These are phyloP conservation scores for Petunia secreta DNA, from an alignment of 257 asterid genomes.

Conservation along the genomic window DNA sequence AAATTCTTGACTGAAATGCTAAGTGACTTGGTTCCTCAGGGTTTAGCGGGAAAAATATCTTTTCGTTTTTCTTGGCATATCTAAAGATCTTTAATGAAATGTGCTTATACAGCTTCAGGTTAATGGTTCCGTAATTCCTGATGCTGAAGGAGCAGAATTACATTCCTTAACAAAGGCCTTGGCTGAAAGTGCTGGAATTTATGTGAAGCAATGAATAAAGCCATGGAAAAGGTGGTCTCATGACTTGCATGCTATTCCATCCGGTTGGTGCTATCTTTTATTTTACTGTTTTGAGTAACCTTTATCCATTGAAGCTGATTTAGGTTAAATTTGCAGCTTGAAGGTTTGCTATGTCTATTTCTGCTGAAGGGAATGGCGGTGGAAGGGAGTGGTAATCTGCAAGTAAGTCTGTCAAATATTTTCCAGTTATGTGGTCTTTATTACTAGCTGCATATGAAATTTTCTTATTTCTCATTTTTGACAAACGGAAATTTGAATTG, in stretches of 20 bases:
- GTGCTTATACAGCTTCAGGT: constrained; percentile 58
- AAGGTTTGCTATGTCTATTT: constrained; percentile 79
- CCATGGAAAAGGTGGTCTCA: constrained; percentile 79
- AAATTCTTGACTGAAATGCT: background rate
- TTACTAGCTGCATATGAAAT: too few relatives aligned
- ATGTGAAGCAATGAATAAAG: constrained; percentile 67
- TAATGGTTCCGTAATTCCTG: constrained; percentile 84
- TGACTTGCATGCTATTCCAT: background rate
- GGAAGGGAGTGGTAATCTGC: constrained; percentile 52
- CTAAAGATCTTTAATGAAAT: background rate
- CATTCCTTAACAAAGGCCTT: constrained; percentile 60
- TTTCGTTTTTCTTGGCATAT: background rate
- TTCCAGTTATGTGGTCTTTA: background rate
- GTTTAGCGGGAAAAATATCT: background rate
- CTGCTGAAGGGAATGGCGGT: constrained; percentile 71
- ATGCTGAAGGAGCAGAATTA: constrained; percentile 66
- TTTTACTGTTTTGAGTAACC: background rate
- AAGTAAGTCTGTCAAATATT: constrained; percentile 49
- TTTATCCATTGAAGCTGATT: constrained; percentile 6
- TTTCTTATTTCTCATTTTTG: too few relatives aligned
- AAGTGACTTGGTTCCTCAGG: background rate
- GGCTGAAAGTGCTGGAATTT: constrained; percentile 65
- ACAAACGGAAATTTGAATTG: too few relatives aligned
- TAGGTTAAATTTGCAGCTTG: constrained; percentile 88
- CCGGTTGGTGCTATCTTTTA: background rate